Percentiles rank a stretch among this genome's conserved stretches.
phyloP scores from a whole-genome alignment of 1,139 yeast genomes.

The Sugiyamaella paludigena region DNA sequence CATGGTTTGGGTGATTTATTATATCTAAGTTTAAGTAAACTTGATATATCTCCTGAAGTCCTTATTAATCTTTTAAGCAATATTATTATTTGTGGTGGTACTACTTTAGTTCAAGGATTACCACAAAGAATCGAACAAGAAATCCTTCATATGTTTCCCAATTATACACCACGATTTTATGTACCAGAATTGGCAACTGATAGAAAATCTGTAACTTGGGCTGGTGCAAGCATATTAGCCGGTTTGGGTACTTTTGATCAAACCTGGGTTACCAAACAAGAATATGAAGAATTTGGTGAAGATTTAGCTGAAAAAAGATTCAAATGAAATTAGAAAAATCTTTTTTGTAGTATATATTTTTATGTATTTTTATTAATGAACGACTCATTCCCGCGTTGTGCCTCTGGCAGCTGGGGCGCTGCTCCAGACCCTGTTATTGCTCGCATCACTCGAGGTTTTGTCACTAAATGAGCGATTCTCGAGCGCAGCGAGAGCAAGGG shows the following conservation, averaged over 20 bases:
- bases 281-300: conserved; percentile 90
- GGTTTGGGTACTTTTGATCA: conserved; percentile 95
- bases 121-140: conserved; percentile 77
- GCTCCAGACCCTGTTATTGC: conserved; percentile 4
- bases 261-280: conserved; percentile 90
- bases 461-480: too few relatives aligned
- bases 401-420: conserved; percentile 10
- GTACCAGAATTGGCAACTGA: conserved; percentile 79
- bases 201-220: conserved; percentile 84
- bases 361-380: not conserved
- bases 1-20: conserved; percentile 71
- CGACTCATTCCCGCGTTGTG: not conserved
- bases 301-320: conserved; percentile 49
- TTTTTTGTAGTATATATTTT: too few relatives aligned
- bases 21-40: conserved; percentile 53
- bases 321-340: conserved; percentile 30
- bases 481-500: too few relatives aligned
- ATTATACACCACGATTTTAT: conserved; percentile 58
- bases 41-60: conserved; percentile 57
- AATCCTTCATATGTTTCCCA: conserved; percentile 66
- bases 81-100: conserved; percentile 85
- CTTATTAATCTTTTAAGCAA: conserved; percentile 77
- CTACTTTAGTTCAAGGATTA: conserved; percentile 77
- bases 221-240: conserved; percentile 90
- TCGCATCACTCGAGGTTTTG: conserved; percentile 2